phyloP scores from a whole-genome alignment of 768 basidiomycete species.

The Mycena sanguinolenta region DNA sequence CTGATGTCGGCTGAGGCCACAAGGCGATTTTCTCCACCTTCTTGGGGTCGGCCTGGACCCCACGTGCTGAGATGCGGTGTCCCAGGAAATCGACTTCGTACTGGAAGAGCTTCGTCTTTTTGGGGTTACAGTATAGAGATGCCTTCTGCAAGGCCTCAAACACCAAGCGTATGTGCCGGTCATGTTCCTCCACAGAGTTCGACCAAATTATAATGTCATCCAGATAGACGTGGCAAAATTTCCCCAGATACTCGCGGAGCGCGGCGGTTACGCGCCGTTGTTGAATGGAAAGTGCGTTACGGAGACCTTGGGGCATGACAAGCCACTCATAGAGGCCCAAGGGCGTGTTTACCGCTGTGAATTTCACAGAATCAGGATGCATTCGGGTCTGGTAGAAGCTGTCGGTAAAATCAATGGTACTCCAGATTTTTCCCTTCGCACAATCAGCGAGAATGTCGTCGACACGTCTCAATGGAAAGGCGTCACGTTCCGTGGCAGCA shows the following conservation, averaged over 20 bases:
- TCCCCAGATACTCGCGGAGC: constrained; percentile 27
- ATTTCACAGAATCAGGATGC: constrained; percentile 43
- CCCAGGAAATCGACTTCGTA: constrained; percentile 41
- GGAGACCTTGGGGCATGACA: constrained; percentile 41
- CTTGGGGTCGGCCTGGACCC: constrained; percentile 39
- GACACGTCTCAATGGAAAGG: constrained; percentile 45
- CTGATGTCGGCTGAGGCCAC: constrained; percentile 28
- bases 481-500: constrained; percentile 45
- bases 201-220: constrained; percentile 54
- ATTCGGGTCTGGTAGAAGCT: constrained; percentile 52
- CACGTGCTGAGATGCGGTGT: constrained; percentile 43
- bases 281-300: constrained; percentile 46
- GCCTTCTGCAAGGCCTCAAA: constrained; percentile 37
- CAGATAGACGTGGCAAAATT: no score
- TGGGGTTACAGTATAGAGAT: constrained; percentile 39
- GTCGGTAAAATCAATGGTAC: constrained; percentile 53
- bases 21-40: constrained; percentile 40
- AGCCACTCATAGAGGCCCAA: constrained; percentile 52
- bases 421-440: constrained; percentile 41
- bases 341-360: constrained; percentile 51
- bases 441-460: constrained; percentile 48
- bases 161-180: constrained; percentile 37
- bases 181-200: constrained; percentile 44
- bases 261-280: constrained; percentile 43
- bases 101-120: constrained; percentile 38